Evolutionary conservation across 2,329 filamentous ascomycete species (phyloP), one percentile per base, ranked within the genome.

Genomic region (Aureobasidium namibiae): DNA sequence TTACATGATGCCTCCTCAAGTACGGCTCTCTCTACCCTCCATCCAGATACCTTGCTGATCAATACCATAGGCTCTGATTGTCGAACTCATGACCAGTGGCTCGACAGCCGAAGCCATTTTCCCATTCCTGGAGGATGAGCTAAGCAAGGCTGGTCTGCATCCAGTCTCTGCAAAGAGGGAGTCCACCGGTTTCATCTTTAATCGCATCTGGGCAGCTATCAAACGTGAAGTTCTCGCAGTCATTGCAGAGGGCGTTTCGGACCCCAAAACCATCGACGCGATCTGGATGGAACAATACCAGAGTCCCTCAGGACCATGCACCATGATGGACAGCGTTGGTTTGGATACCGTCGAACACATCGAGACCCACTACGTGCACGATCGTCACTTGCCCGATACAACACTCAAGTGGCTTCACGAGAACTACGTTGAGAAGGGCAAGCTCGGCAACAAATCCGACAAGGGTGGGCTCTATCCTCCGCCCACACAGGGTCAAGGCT

Each of bases 151-250:
- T n/a, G n/a, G n/a, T n/a, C n/a, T n/a, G n/a, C n/a, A n/a, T n/a
- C n/a, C n/a, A n/a, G n/a, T n/a, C n/a, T n/a, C n/a, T n/a, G n/a
- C n/a, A n/a, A n/a, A n/a, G n/a, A 77, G 75, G 49, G 75, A 82
- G 61, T 81, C 78, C 0, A 80, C 79, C 0, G 77, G 80, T 0
- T 78, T 82, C 62, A 78, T 83, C 41, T 79, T 81, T 64, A 82
- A 83, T 54, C 75, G 80, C 0, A 66, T 83, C 0, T 83, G 80
- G 80, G 81, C 80, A 0, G 80, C 80, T 0, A 72, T 83, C n/a
- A 82, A 82, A 66, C 72, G 80, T 2, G 80, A 83, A 63, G 67
- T 69, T 0, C 61, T 82, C 56, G 74, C 66, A 0, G 78, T 82
- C 7, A 61, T 82, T 3, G 71, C 76, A 0, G 80, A 82, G 54